Evolutionary conservation across 768 basidiomycete species (phyloP), one percentile per base, ranked within the genome.

Genomic region (Pleurotus tuoliensis): DNA sequence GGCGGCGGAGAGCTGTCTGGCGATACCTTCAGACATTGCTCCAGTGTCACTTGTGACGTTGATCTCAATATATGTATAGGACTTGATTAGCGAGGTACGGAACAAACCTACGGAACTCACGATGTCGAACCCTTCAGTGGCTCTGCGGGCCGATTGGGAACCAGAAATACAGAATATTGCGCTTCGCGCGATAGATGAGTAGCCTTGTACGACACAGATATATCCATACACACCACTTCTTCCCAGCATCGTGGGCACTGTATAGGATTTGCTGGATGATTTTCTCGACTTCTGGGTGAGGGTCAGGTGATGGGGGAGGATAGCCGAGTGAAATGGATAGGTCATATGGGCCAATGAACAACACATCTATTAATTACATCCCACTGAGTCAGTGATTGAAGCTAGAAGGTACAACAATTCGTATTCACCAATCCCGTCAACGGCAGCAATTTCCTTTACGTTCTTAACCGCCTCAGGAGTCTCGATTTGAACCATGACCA

Each of bases 331-430:
- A 76, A 50, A 86, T 73, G 1, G 87, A 88, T 41, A 88, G 75
- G 63, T 88, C 86, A 58, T 82, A 88, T 3, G 86, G 86, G 3
- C 86, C 86, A 53, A 88, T 80, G 68, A 85, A 84, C 18, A 86
- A 68, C 12, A 77, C 75, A 58, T 82, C 80, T 78, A 55, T 11
- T 5, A 0, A 55, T 11, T 5, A 0, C 6, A 30, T 30, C 8
- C 6, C 27, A 30, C 30, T 11, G 30, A 3, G 30, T 34, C 30
- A 34, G 30, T n/a, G 15, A 25, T 12, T 20, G 27, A 12, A 37
- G n/a, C 15, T 8, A 51, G 20, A 3, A 37, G 46, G 11, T 18
- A 3, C n/a, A 25, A 48, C 4, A 37, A 30, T 18, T 30, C 2
- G 27, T 3, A 20, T 78, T 64, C 44, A 84, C 83, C 83, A 16